A percentile compares a stretch with the other conserved stretches of the same genome.
phyloP scores from a whole-genome alignment of 2,329 filamentous ascomycete genomes.

The Samsoniella hepiali region DNA sequence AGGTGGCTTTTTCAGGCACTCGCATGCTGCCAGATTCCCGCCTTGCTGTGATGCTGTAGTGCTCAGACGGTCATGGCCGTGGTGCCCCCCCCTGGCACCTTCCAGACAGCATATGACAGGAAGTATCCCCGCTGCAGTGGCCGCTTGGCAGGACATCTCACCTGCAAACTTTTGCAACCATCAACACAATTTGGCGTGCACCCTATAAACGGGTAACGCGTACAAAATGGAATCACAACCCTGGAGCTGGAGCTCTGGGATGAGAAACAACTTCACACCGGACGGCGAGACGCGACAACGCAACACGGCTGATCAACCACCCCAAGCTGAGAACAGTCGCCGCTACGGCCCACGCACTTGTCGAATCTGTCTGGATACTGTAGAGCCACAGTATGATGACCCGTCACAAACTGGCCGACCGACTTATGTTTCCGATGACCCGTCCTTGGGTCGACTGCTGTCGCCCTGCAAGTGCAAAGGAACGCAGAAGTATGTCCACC shows the following conservation, averaged over 20 bases:
- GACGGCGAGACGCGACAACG: constrained; percentile 14
- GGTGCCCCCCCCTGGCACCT: constrained; percentile 1
- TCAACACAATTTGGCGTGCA: background rate
- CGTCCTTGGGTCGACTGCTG: constrained; percentile 72
- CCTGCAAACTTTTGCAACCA: constrained; percentile 6
- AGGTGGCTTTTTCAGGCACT: constrained; percentile 17
- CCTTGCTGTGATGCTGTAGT: constrained; percentile 12
- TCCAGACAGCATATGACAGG: constrained; percentile 13
- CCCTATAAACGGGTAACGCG: background rate
- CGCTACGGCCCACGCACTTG: constrained; percentile 73
- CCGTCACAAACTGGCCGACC: constrained; percentile 34
- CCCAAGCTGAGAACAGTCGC: constrained; percentile 19
- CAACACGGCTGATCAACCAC: constrained; percentile 1
- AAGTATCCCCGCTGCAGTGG: constrained; percentile 1
- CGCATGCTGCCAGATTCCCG: background rate
- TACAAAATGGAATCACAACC: constrained; percentile 10
- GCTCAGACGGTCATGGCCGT: background rate
- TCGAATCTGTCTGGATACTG: constrained; percentile 80
- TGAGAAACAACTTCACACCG: background rate
- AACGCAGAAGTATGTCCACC: constrained; percentile 89
- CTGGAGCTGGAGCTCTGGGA: constrained; percentile 18
- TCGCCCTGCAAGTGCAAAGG: constrained; percentile 93
- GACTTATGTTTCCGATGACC: constrained; percentile 69
- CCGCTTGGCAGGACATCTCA: background rate
- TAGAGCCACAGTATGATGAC: constrained; percentile 47